Evolutionary conservation across 2,329 filamentous ascomycete genomes (phyloP), one percentile per base, ranked within the genome.

Genomic region (Hypoxylon sp.): DNA sequence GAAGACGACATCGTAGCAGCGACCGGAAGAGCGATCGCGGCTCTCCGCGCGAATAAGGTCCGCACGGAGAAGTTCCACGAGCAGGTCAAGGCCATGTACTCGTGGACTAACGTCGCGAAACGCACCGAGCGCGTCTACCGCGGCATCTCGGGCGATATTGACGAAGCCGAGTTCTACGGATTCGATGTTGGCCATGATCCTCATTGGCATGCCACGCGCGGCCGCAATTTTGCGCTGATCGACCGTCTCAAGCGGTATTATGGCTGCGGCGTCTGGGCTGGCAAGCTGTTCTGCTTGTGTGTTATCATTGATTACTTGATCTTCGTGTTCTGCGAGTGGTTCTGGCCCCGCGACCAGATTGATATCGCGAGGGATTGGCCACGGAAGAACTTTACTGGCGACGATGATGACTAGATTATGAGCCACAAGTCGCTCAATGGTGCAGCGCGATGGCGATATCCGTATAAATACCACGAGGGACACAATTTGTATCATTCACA

Each of bases 81-180:
- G 73, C 93, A 98, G 80, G 96, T 99, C 70, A 94, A 95, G 80
- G 93, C 92, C 83, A 98, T 98, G 96, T 99, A 99, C 82, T 97
- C 94, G 1, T 99, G 96, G 96, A 93, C 93, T 30, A 95, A 99
- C 79, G 95, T 99, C 30, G 96, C 96, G 13, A 88, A 92, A 74
- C 92, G 96, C 61, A 98, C 96, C 0, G 96, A 99, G 81, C 88
- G 95, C 31, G 96, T 99, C 0, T 99, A 99, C 80, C 90, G 97
- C 78, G 93, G 96, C 53, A 97, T 99, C 73, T 93, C 90, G 2
- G 95, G 94, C 6, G 90, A 90, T n/a, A 90, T 97, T 59, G 90
- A 89, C 71, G 93, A 97, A 74, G 90, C 92, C 60, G 93, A 97
- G 66, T 97, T 97, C 76, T 97, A 97, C 77, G 93, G 93, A 14